These are phyloP conservation scores for Hanseniaspora pseudoguilliermondii DNA, from an alignment of 805 yeast genomes.

Conservation along the genomic window DNA sequence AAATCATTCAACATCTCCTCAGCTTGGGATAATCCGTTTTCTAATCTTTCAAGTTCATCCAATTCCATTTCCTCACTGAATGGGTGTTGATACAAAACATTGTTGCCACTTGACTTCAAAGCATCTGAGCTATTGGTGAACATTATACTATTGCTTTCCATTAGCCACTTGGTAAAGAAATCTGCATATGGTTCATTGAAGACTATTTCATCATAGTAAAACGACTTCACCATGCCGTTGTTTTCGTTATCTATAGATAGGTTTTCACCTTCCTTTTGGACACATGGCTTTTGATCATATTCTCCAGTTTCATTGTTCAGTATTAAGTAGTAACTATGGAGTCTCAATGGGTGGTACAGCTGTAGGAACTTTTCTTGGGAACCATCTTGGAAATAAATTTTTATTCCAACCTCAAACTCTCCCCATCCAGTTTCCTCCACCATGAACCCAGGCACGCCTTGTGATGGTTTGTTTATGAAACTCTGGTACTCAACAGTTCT, in stretches of 20 bases:
- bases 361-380: slow-evolving; percentile 79
- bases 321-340: slow-evolving; percentile 64
- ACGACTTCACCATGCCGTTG: slow-evolving; percentile 39
- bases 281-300: slow-evolving; percentile 4
- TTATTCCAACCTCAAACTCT: slow-evolving; percentile 84
- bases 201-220: slow-evolving; percentile 77
- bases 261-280: slow-evolving; percentile 11
- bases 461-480: not conserved
- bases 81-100: slow-evolving; percentile 2
- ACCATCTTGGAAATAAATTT: slow-evolving; percentile 74
- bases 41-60: slow-evolving; percentile 9
- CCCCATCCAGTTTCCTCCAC: slow-evolving; percentile 99
- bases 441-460: slow-evolving; percentile 67
- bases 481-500: slow-evolving; percentile 50
- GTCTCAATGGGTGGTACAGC: slow-evolving; percentile 75
- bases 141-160: slow-evolving; percentile 4
- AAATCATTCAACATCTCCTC: slow-evolving; percentile 4
- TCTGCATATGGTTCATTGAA: slow-evolving; percentile 92
- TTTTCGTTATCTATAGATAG: slow-evolving; percentile 20
- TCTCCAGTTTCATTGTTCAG: slow-evolving; percentile 31
- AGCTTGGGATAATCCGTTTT: slow-evolving; percentile 1
- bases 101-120: not conserved
- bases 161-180: slow-evolving; percentile 35
- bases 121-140: not conserved
- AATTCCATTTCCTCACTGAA: slow-evolving; percentile 12